Percentiles rank a stretch among this genome's conserved stretches.
Evolutionary conservation across 2,329 filamentous ascomycete genomes (phyloP).

Genomic region (Madurella mycetomatis): DNA sequence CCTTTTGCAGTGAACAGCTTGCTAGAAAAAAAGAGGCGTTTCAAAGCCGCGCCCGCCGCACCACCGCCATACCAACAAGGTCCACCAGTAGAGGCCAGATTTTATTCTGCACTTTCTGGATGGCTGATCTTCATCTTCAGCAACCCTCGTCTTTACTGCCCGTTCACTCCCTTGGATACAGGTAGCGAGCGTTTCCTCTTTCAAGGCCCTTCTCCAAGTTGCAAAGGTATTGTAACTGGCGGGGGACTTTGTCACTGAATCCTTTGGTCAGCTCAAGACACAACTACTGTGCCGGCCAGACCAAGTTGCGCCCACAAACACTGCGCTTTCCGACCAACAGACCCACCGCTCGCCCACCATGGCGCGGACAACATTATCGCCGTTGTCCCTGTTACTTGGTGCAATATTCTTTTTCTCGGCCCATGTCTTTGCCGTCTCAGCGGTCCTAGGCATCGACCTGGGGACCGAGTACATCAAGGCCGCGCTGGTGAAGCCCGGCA

Average conservation of each 20-base stretch:
- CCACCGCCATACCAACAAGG: constrained; percentile 1
- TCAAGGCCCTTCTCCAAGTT: not conserved
- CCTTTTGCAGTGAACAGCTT: constrained; percentile 26
- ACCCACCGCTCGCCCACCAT: constrained; percentile 38
- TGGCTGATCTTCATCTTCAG: not conserved
- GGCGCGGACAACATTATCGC: constrained; percentile 34
- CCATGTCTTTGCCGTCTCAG: constrained; percentile 54
- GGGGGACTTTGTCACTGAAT: not conserved
- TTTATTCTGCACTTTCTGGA: constrained; percentile 4
- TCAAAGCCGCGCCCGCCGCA: constrained; percentile 4
- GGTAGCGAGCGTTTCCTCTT: not conserved
- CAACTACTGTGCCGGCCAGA: not conserved
- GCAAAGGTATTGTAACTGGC: not conserved
- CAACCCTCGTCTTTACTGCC: not conserved
- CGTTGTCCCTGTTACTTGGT: constrained; percentile 35
- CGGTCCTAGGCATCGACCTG: constrained; percentile 87
- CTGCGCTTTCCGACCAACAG: too few relatives aligned
- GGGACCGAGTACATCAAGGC: constrained; percentile 98
- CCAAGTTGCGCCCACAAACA: constrained; percentile 5
- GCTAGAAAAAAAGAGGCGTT: not conserved
- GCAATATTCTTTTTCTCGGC: constrained; percentile 41
- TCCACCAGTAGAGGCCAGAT: constrained; percentile 11
- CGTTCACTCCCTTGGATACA: not conserved
- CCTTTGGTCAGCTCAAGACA: not conserved
- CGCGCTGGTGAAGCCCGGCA: constrained; percentile 89